Conservation (phyloP, 371 early-diverging fungal genomes). For the Actinomortierella ambigua region DNA sequence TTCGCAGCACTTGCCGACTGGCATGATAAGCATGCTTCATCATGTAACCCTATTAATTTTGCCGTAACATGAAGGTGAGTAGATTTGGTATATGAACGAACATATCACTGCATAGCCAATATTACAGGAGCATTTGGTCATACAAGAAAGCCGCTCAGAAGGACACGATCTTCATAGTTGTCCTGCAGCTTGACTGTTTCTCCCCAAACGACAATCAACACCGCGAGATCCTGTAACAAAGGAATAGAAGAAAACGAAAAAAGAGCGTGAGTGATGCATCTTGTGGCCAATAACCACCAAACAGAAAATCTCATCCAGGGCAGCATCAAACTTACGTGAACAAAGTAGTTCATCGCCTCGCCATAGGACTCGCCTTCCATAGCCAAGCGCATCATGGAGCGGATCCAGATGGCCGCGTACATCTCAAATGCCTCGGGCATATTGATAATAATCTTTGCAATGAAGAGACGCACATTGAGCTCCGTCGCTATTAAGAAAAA, state of each 20-base stretch:
- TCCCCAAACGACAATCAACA: conserved; percentile 65
- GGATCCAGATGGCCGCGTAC: conserved; percentile 64
- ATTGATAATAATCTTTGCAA: conserved; percentile 67
- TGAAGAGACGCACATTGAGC: conserved; percentile 57
- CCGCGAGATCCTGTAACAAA: conserved; percentile 55
- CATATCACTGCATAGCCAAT: not conserved
- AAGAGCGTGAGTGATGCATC: too few species aligned
- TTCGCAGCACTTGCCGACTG: conserved; percentile 47
- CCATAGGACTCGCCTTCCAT: conserved; percentile 59
- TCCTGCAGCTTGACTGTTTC: conserved; percentile 31
- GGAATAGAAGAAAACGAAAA: not conserved
- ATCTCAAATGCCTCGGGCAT: conserved; percentile 63
- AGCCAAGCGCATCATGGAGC: conserved; percentile 60
- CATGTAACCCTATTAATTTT: conserved; percentile 56
- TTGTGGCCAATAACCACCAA: too few species aligned
- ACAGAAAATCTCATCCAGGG: too few species aligned
- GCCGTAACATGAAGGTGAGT: too few species aligned
- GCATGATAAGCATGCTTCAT: conserved; percentile 56
- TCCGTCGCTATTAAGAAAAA: conserved; percentile 44
- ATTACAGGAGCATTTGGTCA: not conserved
- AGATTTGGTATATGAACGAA: too few species aligned
- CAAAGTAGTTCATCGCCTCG: conserved; percentile 71
- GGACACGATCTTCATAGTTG: conserved; percentile 47
- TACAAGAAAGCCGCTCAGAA: conserved; percentile 51
- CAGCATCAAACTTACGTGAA: conserved; percentile 67